Base-by-base conservation (phyloP, 768 basidiomycete species). In the Leccinum rimulosum region DNA sequence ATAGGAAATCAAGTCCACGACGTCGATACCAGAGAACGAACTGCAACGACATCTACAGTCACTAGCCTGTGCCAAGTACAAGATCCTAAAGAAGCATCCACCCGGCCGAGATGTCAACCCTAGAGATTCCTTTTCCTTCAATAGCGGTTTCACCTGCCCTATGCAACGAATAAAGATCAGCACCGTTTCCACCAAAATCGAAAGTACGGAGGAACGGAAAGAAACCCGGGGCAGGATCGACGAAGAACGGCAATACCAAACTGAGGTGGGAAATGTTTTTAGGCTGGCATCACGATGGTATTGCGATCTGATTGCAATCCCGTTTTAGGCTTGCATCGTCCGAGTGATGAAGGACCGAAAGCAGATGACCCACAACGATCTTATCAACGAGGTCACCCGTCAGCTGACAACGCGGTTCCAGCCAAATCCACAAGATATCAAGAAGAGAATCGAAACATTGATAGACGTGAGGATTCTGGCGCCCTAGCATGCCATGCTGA, bases 311-410 rank as follows among this genome's bases (percentile, higher is more conserved):
- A 64, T n/a, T 47, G 43, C 3, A 8, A 31, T 35, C 22, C n/a
- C 51, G 3, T 51, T 12, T n/a, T 61, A 99, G 95, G 97, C 97
- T 1, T 98, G 93, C 68, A 89, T 98, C 62, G 97, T 99, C 27
- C 87, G 97, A 33, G 87, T 98, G 30, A 98, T 99, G 96, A 98
- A 98, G 76, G 88, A 93, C 70, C 79, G 95, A 56, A 98, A 98
- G 70, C 82, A 84, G 55, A 87, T 98, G 86, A 76, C 80, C 6
- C 93, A 98, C 68, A 92, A 86, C 59, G 93, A 95, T 57, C 82
- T 99, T 14, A 80, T 98, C 60, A 89, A 88, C 65, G 95, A 98
- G 73, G 93, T 94, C 35, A 93, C 92, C 49, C 84, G 86, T 22
- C 96, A 98, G 65, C 75, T 99, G 4, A 79, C 90, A 19, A 79